Base-by-base conservation (phyloP, 2,329 filamentous ascomycete species). In the Scorias spongiosa region DNA sequence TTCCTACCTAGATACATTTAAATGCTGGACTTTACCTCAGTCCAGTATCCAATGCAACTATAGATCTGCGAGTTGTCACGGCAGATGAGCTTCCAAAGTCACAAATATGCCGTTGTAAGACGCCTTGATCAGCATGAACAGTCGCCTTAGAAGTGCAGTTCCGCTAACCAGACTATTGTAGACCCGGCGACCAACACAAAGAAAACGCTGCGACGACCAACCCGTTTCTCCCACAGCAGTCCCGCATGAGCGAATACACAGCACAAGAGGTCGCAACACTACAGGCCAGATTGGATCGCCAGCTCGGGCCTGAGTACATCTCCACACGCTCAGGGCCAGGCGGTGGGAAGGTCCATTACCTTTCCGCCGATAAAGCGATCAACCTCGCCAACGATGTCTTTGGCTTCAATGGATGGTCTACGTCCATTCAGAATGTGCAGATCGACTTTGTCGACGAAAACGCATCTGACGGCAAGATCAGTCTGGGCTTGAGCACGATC, bases 401-500 rank as follows among this genome's bases (percentile, higher is more conserved):
- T 66, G 88, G 88, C 9, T 95, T 95, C 69, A 94, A 95, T 65
- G 88, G 88, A 55, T 98, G 91, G 91, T 94, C 85, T 9, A 93
- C 85, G 44, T 82, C 83, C n/a, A 91, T 98, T 47, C 84, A 89
- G 58, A 87, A 93, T 58, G 83, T 95, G 32, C 83, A 93, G 59
- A 84, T 96, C 47, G 91, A 98, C 63, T 96, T 93, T 63, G 85
- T 91, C 48, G 89, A 96, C 57, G 87, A 95, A 64, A 80, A 81
- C 55, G 74, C 79, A 12, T 75, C 80, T 54, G 87, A 79, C 8
- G 74, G 81, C 48, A 89, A 81, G 60, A 79, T 95, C 54, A 87
- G 76, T 49, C 70, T 96, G 30, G 91, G 91, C 0, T 63, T 98
- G 32, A 93, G 86, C 1, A 88, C 95, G 42, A 86, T 93, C 48